Evolutionary conservation across 2,329 filamentous ascomycete genomes (phyloP), one percentile per base, ranked within the genome.

Genomic region (Graphiopsis chlorocephala): DNA sequence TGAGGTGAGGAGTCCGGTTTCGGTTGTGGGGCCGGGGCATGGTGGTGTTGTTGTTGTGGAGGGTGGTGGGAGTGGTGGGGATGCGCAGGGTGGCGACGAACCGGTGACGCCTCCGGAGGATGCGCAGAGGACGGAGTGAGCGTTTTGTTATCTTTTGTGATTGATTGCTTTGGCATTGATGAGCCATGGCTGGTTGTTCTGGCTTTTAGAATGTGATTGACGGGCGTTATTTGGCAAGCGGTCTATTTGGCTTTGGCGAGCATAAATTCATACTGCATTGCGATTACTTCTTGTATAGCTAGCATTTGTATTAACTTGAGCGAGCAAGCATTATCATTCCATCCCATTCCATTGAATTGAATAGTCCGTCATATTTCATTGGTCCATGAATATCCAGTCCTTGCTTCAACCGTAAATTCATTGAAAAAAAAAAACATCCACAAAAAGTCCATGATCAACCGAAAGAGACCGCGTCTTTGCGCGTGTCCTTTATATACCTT

Each of bases 81-180:
- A 28, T 26, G 45, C 28, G 17, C 63, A 55, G 61, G 28, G 31
- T n/a, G 67, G 69, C 26, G 50, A 53, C 10, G 50, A 69, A 11
- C 71, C 69, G 47, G 63, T 70, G 23, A 58, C 56, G 61, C 68
- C 66, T 11, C 42, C 65, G 10, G 66, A 65, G 23, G 64, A 64
- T 28, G 50, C 26, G 33, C 50, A 31, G 3, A 53, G 50, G 26
- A 42, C 55, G 8, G 59, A 60, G 15, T 42, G 26, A 55, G 65
- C 17, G 26, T 2, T 17, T 29, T n/a, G 26, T 50, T 26, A 8
- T 26, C 23, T 1, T 53, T 53, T 31, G 17, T 53, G 23, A 3
- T 23, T 53, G 38, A n/a, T 45, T 45, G 38, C 38, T 53, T n/a
- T 20, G 26, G 50, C 50, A 53, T 53, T 53, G 47, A 53, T 29